Evolutionary conservation across 2,329 filamentous ascomycete species (phyloP).

Genomic region (Fusarium sp.): DNA sequence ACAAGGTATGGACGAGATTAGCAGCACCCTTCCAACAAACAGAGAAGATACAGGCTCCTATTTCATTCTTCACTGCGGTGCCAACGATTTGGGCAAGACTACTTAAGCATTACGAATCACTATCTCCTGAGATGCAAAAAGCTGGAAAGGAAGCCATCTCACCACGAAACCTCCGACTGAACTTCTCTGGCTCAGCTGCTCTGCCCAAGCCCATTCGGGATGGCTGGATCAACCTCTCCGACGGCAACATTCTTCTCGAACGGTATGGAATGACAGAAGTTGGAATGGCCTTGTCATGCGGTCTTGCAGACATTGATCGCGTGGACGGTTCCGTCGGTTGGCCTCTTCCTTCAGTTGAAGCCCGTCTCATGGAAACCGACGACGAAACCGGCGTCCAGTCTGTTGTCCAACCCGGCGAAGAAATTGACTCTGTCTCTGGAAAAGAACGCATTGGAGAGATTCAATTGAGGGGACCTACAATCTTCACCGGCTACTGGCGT

Average conservation of each 20-base stretch:
- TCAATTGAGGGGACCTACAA: slow-evolving; percentile 51
- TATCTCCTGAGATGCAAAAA: slow-evolving; percentile 70
- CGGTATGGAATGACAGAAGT: slow-evolving; percentile 99
- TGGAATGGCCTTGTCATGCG: slow-evolving; percentile 97
- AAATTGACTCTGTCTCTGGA: slow-evolving; percentile 60
- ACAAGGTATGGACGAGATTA: slow-evolving; percentile 85
- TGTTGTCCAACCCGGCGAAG: slow-evolving; percentile 73
- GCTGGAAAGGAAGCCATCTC: slow-evolving; percentile 78
- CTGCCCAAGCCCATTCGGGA: slow-evolving; percentile 89
- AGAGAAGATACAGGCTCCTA: slow-evolving; percentile 42
- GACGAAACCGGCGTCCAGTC: slow-evolving; percentile 71
- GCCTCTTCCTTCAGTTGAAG: slow-evolving; percentile 89
- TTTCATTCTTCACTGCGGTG: slow-evolving; percentile 96
- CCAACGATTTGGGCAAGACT: slow-evolving; percentile 95
- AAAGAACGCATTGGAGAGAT: slow-evolving; percentile 87
- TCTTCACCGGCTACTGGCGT: slow-evolving; percentile 12
- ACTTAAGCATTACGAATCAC: slow-evolving; percentile 74
- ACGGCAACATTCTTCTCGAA: slow-evolving; percentile 89
- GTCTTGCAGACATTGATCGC: slow-evolving; percentile 79
- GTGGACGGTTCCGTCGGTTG: slow-evolving; percentile 94
- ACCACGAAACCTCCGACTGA: slow-evolving; percentile 83
- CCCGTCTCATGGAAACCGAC: slow-evolving; percentile 77
- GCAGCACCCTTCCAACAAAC: slow-evolving; percentile 77
- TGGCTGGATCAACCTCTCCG: slow-evolving; percentile 81
- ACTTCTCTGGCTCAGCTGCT: slow-evolving; percentile 94